These are phyloP conservation scores for Cornus suecica DNA, from an alignment of 148 eudicot genomes.

Conservation along the genomic window DNA sequence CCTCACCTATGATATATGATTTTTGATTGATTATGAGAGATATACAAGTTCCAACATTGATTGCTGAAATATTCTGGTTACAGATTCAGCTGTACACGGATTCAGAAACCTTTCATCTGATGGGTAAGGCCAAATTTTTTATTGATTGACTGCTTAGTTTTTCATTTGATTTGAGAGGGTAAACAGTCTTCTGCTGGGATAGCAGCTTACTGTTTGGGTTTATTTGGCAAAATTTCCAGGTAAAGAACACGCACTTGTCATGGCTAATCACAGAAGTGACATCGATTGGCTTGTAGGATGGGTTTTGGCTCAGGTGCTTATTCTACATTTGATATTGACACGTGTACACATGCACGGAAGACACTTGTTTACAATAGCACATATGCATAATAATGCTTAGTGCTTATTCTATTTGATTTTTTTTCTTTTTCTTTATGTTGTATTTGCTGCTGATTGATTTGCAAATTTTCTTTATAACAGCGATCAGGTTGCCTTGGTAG, in stretches of 20 bases:
- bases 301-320: constrained; percentile 90
- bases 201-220: background rate
- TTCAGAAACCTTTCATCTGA: constrained; percentile 55
- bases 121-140: constrained; percentile 50
- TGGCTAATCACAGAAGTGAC: constrained; percentile 84
- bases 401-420: background rate
- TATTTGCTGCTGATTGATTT: background rate
- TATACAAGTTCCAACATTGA: background rate
- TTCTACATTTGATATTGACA: constrained; percentile 12
- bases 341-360: constrained; percentile 74
- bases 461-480: constrained; percentile 44
- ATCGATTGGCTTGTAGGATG: constrained; percentile 99
- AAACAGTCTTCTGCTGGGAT: background rate
- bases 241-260: constrained; percentile 86
- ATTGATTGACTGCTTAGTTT: background rate
- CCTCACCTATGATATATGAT: background rate
- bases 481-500: constrained; percentile 93
- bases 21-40: background rate
- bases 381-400: background rate
- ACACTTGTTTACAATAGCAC: background rate
- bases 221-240: constrained; percentile 43
- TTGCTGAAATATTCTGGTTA: constrained; percentile 21
- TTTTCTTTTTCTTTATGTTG: background rate
- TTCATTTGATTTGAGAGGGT: background rate
- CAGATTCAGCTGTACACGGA: constrained; percentile 86